Percentiles rank a stretch among this genome's conserved stretches.
Evolutionary conservation across 2,329 filamentous ascomycete species (phyloP).

Genomic region (Alternaria atra): DNA sequence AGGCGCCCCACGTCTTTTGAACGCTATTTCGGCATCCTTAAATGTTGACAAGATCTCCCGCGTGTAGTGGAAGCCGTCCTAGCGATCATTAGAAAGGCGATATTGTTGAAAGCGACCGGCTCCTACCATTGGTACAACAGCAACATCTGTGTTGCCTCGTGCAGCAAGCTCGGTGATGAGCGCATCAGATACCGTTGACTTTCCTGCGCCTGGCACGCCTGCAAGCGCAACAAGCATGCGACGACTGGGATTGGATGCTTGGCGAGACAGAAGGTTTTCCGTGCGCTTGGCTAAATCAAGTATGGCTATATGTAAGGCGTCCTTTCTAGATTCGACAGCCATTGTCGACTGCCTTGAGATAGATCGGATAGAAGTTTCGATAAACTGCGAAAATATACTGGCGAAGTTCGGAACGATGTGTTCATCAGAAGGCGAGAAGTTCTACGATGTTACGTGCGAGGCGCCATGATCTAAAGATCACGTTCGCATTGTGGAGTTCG

Average conservation of each 20-base stretch:
- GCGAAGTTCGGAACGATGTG: not conserved
- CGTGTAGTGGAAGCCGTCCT: slow-evolving; percentile 42
- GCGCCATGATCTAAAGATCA: slow-evolving; percentile 2
- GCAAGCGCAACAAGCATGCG: slow-evolving; percentile 39
- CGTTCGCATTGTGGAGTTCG: slow-evolving; percentile 24
- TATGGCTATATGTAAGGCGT: slow-evolving; percentile 19
- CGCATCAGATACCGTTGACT: slow-evolving; percentile 37
- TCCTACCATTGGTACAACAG: slow-evolving; percentile 38
- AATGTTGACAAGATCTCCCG: slow-evolving; percentile 29
- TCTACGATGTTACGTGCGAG: not conserved
- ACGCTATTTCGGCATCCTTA: slow-evolving; percentile 28
- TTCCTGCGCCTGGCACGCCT: slow-evolving; percentile 40
- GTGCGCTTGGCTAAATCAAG: slow-evolving; percentile 32
- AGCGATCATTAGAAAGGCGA: slow-evolving; percentile 2
- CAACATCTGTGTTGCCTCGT: slow-evolving; percentile 28
- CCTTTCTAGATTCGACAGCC: slow-evolving; percentile 16
- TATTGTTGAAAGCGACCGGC: not conserved
- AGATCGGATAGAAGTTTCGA: not conserved
- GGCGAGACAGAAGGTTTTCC: slow-evolving; percentile 28
- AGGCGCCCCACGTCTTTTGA: slow-evolving; percentile 36
- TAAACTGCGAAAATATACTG: not conserved
- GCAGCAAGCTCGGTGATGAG: slow-evolving; percentile 31
- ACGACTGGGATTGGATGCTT: slow-evolving; percentile 28
- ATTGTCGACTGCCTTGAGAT: slow-evolving; percentile 8
- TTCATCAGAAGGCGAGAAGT: not conserved